Evolutionary conservation across 1,139 yeast genomes (phyloP).

Genomic region (Magnusiomyces suaveolens): DNA sequence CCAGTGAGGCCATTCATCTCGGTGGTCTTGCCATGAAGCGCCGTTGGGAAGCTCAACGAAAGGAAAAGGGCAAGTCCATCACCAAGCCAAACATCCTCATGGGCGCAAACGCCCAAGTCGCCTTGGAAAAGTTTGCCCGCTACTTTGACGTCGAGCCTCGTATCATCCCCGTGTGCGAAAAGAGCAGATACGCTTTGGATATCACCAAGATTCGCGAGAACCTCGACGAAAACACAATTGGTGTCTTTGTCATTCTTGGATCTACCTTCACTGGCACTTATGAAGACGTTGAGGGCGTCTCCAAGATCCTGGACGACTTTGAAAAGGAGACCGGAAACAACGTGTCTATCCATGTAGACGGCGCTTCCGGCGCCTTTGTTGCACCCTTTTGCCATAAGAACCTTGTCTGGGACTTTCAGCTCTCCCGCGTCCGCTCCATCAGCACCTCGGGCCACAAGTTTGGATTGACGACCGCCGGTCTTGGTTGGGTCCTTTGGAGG

Average conservation of each 20-base stretch:
- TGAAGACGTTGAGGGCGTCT: conserved; percentile 60
- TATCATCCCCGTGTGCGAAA: conserved; percentile 52
- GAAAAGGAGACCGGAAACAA: conserved; percentile 58
- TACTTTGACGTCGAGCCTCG: conserved; percentile 88
- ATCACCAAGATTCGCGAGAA: conserved; percentile 9
- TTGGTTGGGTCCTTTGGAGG: conserved; percentile 89
- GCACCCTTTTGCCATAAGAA: conserved; percentile 77
- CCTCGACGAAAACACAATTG: conserved; percentile 57
- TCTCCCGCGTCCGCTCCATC: conserved; percentile 70
- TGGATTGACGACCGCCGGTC: conserved; percentile 82
- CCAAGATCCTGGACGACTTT: conserved; percentile 53
- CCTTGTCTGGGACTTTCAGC: conserved; percentile 71
- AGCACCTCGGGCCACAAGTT: conserved; percentile 93
- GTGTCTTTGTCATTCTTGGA: conserved; percentile 79
- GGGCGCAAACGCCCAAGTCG: conserved; percentile 96
- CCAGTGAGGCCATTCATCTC: conserved; percentile 86
- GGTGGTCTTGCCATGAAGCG: conserved; percentile 91
- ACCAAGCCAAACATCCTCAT: conserved; percentile 75
- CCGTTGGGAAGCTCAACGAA: conserved; percentile 65
- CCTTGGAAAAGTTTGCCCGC: conserved; percentile 85
- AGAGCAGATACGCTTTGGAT: conserved; percentile 44
- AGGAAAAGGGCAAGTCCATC: conserved; percentile 48
- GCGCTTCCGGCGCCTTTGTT: conserved; percentile 83
- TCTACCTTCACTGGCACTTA: conserved; percentile 91
- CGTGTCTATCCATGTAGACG: conserved; percentile 84